Percentiles rank a stretch among this genome's conserved stretches.
Evolutionary conservation across 345 rosid genomes (phyloP).

Genomic region (Eucalyptus pauciflora): DNA sequence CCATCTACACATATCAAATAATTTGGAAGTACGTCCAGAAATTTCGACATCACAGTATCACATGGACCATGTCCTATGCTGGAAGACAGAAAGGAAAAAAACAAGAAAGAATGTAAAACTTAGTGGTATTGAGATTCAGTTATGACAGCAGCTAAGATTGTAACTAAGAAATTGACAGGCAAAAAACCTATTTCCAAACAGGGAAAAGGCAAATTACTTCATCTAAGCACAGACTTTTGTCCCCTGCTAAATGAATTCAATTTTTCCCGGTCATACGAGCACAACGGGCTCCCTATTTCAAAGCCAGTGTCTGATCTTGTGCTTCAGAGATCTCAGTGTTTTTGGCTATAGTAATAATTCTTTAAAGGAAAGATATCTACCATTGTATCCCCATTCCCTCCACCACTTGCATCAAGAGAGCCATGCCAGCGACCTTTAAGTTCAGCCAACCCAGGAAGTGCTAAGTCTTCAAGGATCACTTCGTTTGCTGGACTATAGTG

Average conservation of each 20-base stretch:
- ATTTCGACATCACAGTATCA: not conserved
- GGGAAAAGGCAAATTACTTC: not conserved
- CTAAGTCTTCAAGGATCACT: constrained; percentile 63
- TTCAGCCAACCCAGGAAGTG: constrained; percentile 93
- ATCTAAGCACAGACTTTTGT: not conserved
- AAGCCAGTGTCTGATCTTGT: not conserved
- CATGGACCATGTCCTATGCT: not conserved
- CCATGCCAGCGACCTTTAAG: constrained; percentile 92
- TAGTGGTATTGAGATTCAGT: not conserved
- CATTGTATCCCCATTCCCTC: constrained; percentile 99
- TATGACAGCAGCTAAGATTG: not conserved
- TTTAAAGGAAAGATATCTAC: constrained; percentile 17
- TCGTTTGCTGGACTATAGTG: constrained; percentile 55
- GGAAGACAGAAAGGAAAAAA: not conserved
- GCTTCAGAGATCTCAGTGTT: not conserved
- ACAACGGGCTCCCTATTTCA: not conserved
- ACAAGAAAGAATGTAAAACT: not conserved
- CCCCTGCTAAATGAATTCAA: not conserved
- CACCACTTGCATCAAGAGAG: constrained; percentile 96
- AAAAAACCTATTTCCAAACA: not conserved
- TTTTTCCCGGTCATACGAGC: not conserved
- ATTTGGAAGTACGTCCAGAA: not conserved
- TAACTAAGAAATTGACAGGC: not conserved
- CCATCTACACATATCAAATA: not conserved
- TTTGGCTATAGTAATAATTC: not conserved